phyloP scores from a whole-genome alignment of 208 protist genomes.

The Crithidia acanthocephali region DNA sequence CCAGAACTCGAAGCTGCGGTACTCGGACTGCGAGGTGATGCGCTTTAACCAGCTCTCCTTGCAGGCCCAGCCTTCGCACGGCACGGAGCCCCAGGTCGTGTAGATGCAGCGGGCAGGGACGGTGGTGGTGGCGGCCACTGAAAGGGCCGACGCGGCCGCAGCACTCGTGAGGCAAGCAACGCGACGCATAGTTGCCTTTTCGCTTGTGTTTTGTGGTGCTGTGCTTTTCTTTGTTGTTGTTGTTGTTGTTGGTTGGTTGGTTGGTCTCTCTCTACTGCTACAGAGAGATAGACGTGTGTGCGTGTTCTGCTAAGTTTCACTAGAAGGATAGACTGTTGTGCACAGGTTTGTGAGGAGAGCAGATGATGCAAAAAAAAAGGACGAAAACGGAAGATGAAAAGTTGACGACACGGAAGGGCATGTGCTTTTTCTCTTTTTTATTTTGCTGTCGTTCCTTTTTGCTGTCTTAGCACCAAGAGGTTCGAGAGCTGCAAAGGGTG shows the following conservation, averaged over 20 bases:
- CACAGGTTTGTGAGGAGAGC: neutral
- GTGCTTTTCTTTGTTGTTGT: neutral
- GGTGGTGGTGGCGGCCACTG: conserved; percentile 23
- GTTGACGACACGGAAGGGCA: no score
- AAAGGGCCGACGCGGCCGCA: conserved; percentile 15
- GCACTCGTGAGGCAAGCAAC: conserved; percentile 27
- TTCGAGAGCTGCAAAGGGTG: no score
- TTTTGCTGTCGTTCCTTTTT: no score
- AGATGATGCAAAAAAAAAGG: no score
- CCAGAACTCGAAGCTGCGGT: conserved; percentile 90
- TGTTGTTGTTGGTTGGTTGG: neutral
- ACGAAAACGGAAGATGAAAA: no score
- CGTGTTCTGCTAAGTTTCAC: neutral
- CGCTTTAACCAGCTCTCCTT: conserved; percentile 81
- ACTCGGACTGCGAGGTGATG: conserved; percentile 69
- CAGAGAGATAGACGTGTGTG: no score
- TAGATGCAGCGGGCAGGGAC: conserved; percentile 66
- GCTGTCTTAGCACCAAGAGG: no score
- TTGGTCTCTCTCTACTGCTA: no score
- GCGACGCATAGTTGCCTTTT: conserved; percentile 29
- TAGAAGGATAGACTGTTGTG: neutral
- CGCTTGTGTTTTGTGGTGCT: neutral
- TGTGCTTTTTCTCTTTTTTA: no score
- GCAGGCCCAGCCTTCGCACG: conserved; percentile 57
- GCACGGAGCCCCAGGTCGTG: conserved; percentile 80